Evolutionary conservation across 495 filamentous ascomycete genomes (phyloP), one percentile per base, ranked within the genome.

Genomic region (Aspergillus sparsus): DNA sequence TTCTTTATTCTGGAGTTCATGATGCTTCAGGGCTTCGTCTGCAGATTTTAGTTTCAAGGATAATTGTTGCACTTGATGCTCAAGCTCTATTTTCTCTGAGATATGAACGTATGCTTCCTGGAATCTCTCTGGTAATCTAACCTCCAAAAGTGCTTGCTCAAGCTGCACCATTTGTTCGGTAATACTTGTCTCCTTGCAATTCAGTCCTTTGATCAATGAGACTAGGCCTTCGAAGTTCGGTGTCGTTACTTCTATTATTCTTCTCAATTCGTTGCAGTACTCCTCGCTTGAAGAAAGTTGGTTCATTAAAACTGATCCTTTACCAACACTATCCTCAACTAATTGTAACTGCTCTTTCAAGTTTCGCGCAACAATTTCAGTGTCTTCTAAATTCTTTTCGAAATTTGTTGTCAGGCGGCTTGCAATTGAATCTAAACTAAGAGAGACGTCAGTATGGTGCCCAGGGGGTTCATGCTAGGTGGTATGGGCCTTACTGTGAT

Each of bases 21-120:
- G 71, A 1, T 49, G 57, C 7, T 61, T 39, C 1, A 71, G 31
- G 12, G 46, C 55, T 31, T 68, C 56, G 36, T 63, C 60, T 0
- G 68, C 53, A 32, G 31, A 32, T 5, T 62, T 62, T 10, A 69
- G 9, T 11, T 68, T 62, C 12, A 33, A 49, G 2, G 62, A 61
- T 6, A 62, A 5, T 12, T 62, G 45, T 21, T 77, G 62, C 21
- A 74, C 46, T 32, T 55, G 62, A 32, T 62, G 44, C 47, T 76
- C 64, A 9, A 78, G 52, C 44, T 64, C 53, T 2, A 66, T 33
- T 27, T 70, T 71, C 49, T 74, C 68, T 1, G 53, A 44, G 5
- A 66, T 58, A 16, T 67, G 63, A 2, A 51, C 51, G 13, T 57
- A 53, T 9, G 64, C 16, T 4, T 59, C 51, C 1, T 47, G 58